A percentile compares a stretch with the other conserved stretches of the same genome.
Evolutionary conservation across 441 rosid species (phyloP).

Genomic region (Theobroma grandiflorum): DNA sequence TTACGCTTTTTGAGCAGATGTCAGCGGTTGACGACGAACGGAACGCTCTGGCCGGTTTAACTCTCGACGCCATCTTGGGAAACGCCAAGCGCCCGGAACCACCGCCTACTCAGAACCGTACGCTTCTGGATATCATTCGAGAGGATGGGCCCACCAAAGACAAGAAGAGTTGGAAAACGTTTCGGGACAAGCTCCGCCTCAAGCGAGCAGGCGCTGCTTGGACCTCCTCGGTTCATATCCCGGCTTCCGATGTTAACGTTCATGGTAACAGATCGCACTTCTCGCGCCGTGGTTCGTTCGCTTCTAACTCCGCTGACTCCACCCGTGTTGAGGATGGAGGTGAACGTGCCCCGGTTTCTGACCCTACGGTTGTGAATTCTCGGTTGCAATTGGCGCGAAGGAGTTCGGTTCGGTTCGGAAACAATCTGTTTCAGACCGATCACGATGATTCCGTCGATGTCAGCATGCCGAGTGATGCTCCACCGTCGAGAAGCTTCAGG

Average conservation of each 20-base stretch:
- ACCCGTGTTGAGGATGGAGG: slow-evolving; percentile 26
- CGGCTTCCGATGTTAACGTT: slow-evolving; percentile 60
- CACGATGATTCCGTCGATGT: slow-evolving; percentile 33
- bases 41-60: slow-evolving; percentile 51
- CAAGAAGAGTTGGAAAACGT: slow-evolving; percentile 72
- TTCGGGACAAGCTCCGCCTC: slow-evolving; percentile 77
- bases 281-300: slow-evolving; percentile 36
- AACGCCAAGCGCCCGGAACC: slow-evolving; percentile 32
- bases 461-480: slow-evolving; percentile 43
- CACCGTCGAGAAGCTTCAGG: slow-evolving; percentile 46
- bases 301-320: slow-evolving; percentile 29
- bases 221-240: slow-evolving; percentile 65
- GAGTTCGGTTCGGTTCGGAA: slow-evolving; percentile 50
- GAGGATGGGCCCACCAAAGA: slow-evolving; percentile 61
- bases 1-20: slow-evolving; percentile 62
- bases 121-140: slow-evolving; percentile 64
- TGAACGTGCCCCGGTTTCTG: slow-evolving; percentile 31
- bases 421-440: slow-evolving; percentile 33
- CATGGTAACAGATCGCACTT: slow-evolving; percentile 37
- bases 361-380: slow-evolving; percentile 36
- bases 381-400: slow-evolving; percentile 58
- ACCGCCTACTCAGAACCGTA: slow-evolving; percentile 40
- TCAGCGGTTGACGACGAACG: slow-evolving; percentile 55
- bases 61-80: slow-evolving; percentile 55
- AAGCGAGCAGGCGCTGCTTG: slow-evolving; percentile 79